Conservation (phyloP, 768 basidiomycete species). For the Cantharellus cinnabarinus region DNA sequence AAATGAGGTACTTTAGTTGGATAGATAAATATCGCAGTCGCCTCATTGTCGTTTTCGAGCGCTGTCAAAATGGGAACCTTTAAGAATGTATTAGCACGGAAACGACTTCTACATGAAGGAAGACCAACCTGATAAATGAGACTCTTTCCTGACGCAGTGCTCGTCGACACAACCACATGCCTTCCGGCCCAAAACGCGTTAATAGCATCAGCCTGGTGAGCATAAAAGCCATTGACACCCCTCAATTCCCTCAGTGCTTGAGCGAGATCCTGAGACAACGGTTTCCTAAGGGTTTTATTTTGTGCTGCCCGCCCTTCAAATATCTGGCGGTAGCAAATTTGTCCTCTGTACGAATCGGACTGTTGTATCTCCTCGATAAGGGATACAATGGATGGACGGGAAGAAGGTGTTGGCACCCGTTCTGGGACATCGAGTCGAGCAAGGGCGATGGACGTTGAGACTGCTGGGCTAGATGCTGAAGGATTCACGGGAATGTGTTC, state of each 20-base stretch:
- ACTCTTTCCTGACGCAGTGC: constrained; percentile 80
- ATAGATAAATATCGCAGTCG: constrained; percentile 70
- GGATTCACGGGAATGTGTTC: constrained; percentile 57
- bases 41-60: constrained; percentile 35
- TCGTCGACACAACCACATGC: constrained; percentile 74
- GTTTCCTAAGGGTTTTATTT: constrained; percentile 35
- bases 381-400: constrained; percentile 35
- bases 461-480: constrained; percentile 6
- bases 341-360: constrained; percentile 46
- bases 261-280: constrained; percentile 35
- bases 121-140: constrained; percentile 54
- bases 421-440: constrained; percentile 7
- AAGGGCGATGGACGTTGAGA: constrained; percentile 6
- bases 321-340: constrained; percentile 39
- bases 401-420: constrained; percentile 22
- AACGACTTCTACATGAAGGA: constrained; percentile 40
- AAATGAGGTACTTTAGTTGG: constrained; percentile 49
- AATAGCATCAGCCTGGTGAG: constrained; percentile 54
- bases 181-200: constrained; percentile 33
- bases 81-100: background rate
- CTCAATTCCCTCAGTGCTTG: constrained; percentile 36
- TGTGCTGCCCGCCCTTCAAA: constrained; percentile 32
- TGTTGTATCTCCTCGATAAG: constrained; percentile 37
- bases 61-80: constrained; percentile 52
- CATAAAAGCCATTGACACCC: constrained; percentile 43